phyloP scores from a whole-genome alignment of 257 asterid genomes.

The Rauvolfia tetraphylla region DNA sequence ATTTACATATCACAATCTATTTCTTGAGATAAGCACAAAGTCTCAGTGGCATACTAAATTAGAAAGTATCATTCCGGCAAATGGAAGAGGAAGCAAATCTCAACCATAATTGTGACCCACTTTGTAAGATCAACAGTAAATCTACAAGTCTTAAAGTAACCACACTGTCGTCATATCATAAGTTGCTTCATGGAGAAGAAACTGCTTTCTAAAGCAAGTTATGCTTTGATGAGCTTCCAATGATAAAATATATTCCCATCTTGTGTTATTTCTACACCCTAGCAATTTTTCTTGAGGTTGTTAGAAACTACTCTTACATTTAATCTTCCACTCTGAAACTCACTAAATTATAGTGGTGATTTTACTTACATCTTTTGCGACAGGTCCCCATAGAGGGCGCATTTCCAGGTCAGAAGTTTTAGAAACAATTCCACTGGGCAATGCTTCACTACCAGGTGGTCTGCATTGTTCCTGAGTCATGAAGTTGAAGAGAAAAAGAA shows the following conservation, averaged over 20 bases:
- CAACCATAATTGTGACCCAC: background rate
- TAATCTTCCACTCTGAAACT: background rate
- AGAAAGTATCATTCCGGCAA: background rate
- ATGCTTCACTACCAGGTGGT: constrained; percentile 59
- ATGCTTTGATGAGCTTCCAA: background rate
- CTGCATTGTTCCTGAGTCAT: constrained; percentile 55
- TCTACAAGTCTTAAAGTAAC: background rate
- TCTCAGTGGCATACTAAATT: background rate
- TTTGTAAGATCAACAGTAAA: background rate
- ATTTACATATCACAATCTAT: background rate
- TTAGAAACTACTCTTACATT: background rate
- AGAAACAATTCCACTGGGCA: constrained; percentile 75
- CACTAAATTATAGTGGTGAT: background rate
- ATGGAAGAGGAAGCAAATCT: background rate
- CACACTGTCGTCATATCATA: background rate
- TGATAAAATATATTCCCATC: background rate
- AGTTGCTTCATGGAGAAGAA: background rate
- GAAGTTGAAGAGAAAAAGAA: constrained; percentile 1
- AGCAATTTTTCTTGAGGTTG: too few relatives aligned
- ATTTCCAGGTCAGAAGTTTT: constrained; percentile 63
- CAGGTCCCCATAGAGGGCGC: constrained; percentile 60
- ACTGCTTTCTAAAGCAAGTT: background rate
- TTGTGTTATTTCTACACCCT: background rate
- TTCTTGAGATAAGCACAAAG: background rate
- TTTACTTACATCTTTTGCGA: constrained; percentile 34